Evolutionary conservation across 2,329 filamentous ascomycete genomes (phyloP).

Genomic region (Seiridium unicorne): DNA sequence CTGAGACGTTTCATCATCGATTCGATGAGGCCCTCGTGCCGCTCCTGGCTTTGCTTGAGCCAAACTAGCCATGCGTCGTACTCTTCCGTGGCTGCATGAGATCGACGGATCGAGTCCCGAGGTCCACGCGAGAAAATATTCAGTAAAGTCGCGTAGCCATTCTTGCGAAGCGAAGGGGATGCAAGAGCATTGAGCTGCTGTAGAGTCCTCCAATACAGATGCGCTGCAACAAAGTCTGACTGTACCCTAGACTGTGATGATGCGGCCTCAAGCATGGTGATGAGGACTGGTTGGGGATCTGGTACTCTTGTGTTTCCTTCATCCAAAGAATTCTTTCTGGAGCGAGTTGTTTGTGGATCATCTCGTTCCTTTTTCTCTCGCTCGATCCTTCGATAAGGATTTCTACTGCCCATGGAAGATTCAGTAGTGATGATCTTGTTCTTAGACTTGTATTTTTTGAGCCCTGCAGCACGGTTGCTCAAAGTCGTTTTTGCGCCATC

Average conservation of each 20-base stretch:
- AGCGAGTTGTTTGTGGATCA: conserved; percentile 24
- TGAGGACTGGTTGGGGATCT: conserved; percentile 50
- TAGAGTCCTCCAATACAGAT: conserved; percentile 81
- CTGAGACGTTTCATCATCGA: conserved; percentile 72
- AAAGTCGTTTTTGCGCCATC: conserved; percentile 61
- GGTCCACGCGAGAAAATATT: conserved; percentile 74
- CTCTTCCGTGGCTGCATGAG: conserved; percentile 71
- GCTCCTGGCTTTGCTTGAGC: conserved; percentile 78
- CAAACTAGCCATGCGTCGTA: conserved; percentile 81
- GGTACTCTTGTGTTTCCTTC: conserved; percentile 34
- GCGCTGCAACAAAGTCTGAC: conserved; percentile 79
- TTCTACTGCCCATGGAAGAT: conserved; percentile 53
- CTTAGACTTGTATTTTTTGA: conserved; percentile 59
- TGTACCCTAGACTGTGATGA: conserved; percentile 74
- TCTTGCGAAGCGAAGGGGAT: conserved; percentile 59
- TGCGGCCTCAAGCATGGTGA: conserved; percentile 74
- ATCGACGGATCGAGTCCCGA: conserved; percentile 66
- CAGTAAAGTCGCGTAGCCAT: conserved; percentile 70
- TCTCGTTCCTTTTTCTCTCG: conserved; percentile 19
- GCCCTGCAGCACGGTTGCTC: conserved; percentile 66
- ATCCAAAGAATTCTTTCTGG: conserved; percentile 21
- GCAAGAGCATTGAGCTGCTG: conserved; percentile 67
- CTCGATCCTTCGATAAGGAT: conserved; percentile 49
- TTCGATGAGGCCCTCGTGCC: conserved; percentile 71
- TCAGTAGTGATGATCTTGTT: conserved; percentile 55